Conservation (phyloP, 805 yeast genomes). For the Candida ulmi region DNA sequence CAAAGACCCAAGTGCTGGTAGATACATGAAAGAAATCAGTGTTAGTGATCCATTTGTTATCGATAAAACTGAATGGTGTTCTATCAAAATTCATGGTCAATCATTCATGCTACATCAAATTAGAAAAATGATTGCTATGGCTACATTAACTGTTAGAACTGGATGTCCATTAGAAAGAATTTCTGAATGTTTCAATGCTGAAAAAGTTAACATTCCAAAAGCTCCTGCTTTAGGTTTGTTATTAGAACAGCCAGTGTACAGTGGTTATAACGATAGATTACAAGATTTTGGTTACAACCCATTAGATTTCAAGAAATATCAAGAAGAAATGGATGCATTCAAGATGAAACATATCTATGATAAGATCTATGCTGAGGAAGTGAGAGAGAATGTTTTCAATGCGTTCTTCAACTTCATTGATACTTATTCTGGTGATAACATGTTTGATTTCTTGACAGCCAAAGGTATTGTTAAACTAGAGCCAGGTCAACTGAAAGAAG, state of each 20-base stretch:
- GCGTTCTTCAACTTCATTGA: constrained; percentile 92
- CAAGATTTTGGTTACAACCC: constrained; percentile 72
- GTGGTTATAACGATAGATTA: constrained; percentile 69
- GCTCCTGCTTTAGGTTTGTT: constrained; percentile 95
- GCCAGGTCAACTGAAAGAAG: constrained; percentile 14
- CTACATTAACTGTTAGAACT: constrained; percentile 75
- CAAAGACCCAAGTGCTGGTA: constrained; percentile 78
- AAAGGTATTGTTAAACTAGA: constrained; percentile 29
- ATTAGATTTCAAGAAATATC: constrained; percentile 61
- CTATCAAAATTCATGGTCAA: constrained; percentile 95
- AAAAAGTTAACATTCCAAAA: constrained; percentile 85
- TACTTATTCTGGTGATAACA: constrained; percentile 58
- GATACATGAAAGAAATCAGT: constrained; percentile 74
- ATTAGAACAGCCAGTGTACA: constrained; percentile 89
- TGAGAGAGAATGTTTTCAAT: constrained; percentile 78
- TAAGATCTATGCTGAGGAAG: constrained; percentile 87
- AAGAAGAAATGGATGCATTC: constrained; percentile 72
- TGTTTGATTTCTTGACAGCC: constrained; percentile 37
- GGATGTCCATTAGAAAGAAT: constrained; percentile 80
- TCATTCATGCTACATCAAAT: constrained; percentile 98
- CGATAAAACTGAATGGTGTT: constrained; percentile 93
- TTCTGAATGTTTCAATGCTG: constrained; percentile 65
- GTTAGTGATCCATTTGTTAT: constrained; percentile 89
- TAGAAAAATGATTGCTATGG: constrained; percentile 97
- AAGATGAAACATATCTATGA: constrained; percentile 87